Conservation (phyloP, 73 alveolate genomes). For the Paramecium primaurelia region DNA sequence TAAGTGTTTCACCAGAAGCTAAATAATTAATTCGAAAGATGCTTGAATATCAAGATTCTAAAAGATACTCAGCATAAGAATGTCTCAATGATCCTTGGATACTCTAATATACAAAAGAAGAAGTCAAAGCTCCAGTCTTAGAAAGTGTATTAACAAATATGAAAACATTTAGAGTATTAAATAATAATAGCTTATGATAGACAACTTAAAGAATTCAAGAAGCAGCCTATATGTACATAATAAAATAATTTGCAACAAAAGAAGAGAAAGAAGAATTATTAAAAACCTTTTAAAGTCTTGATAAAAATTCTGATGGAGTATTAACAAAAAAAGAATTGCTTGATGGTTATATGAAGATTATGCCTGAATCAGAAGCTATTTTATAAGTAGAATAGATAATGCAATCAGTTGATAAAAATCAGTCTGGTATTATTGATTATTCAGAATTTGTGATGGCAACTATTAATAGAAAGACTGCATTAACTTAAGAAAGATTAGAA, state of each 20-base stretch:
- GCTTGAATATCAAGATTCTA: slow-evolving; percentile 63
- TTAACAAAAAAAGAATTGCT: slow-evolving; percentile 72
- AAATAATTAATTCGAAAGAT: slow-evolving; percentile 73
- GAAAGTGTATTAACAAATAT: slow-evolving; percentile 21
- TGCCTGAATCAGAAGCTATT: slow-evolving; percentile 54
- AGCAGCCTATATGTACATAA: slow-evolving; percentile 56
- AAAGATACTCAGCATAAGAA: slow-evolving; percentile 73
- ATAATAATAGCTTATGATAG: not conserved
- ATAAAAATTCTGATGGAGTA: slow-evolving; percentile 59
- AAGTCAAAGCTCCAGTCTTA: slow-evolving; percentile 21
- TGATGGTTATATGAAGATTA: slow-evolving; percentile 65
- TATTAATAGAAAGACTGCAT: slow-evolving; percentile 61
- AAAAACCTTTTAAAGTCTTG: slow-evolving; percentile 43
- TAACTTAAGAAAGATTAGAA: slow-evolving; percentile 71
- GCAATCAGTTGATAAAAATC: slow-evolving; percentile 51
- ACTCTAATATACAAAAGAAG: not conserved
- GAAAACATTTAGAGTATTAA: slow-evolving; percentile 41
- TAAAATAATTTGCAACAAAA: slow-evolving; percentile 50
- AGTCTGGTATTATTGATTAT: slow-evolving; percentile 51
- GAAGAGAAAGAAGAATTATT: slow-evolving; percentile 58
- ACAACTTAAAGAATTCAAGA: slow-evolving; percentile 50
- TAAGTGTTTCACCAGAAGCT: slow-evolving; percentile 70
- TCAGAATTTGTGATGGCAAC: slow-evolving; percentile 66
- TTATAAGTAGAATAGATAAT: slow-evolving; percentile 69
- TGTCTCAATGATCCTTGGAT: slow-evolving; percentile 80